A percentile compares a stretch with the other conserved stretches of the same genome.
Conservation (phyloP, 306 rosid species). For the Carpinus fangiana region DNA sequence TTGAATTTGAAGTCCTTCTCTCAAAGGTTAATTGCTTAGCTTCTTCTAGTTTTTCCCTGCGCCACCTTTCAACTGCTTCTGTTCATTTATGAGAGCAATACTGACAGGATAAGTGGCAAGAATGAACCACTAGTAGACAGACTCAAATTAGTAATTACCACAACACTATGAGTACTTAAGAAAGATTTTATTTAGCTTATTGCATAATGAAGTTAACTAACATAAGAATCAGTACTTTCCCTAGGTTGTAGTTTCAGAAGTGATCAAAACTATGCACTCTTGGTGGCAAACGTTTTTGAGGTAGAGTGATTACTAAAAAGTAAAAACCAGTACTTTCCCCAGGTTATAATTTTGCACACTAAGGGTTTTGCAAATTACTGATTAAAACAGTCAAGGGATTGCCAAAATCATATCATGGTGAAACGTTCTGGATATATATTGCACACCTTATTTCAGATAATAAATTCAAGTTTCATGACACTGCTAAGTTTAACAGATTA, state of each 20-base stretch:
- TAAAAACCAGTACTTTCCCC: no score
- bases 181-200: background rate
- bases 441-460: background rate
- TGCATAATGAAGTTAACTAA: background rate
- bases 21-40: conserved; percentile 42
- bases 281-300: background rate
- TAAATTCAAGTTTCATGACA: background rate
- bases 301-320: background rate
- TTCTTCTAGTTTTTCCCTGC: conserved; percentile 64
- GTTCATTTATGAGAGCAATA: conserved; percentile 22
- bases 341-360: background rate
- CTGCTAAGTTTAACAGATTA: no score
- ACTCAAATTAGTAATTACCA: background rate
- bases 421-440: background rate
- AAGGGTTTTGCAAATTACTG: background rate
- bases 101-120: conserved; percentile 16
- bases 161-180: background rate
- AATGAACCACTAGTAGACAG: background rate
- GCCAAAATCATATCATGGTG: background rate
- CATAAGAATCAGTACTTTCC: background rate
- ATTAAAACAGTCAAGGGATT: background rate
- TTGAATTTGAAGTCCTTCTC: conserved; percentile 39
- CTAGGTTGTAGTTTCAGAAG: background rate
- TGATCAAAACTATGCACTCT: background rate
- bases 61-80: conserved; percentile 84